A percentile compares a stretch with the other conserved stretches of the same genome.
Evolutionary conservation across 805 yeast genomes (phyloP).

Genomic region (Hanseniaspora meyeri): DNA sequence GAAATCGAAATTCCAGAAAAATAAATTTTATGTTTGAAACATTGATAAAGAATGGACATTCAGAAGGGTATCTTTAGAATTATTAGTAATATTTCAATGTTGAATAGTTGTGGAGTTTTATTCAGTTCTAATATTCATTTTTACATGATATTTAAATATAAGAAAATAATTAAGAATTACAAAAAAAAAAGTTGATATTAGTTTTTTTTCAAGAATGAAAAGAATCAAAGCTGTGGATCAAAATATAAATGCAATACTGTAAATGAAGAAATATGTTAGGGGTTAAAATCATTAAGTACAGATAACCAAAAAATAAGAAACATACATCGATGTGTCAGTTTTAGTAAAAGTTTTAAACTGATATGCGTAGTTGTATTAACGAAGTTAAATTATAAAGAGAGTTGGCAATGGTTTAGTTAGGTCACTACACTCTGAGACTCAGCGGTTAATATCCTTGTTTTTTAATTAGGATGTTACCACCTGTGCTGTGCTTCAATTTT

Average conservation of each 20-base stretch:
- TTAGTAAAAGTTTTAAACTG: background rate
- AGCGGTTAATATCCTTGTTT: constrained; percentile 25
- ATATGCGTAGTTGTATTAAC: background rate
- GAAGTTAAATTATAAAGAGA: background rate
- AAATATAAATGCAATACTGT: background rate
- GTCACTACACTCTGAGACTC: constrained; percentile 93
- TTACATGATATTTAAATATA: constrained; percentile 10
- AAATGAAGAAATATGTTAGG: too few species aligned
- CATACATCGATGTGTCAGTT: background rate
- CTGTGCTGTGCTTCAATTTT: constrained; percentile 72
- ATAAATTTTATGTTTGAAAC: constrained; percentile 22
- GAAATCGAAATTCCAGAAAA: constrained; percentile 60
- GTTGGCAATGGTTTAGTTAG: constrained; percentile 28
- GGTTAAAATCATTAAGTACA: background rate
- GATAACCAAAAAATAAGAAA: background rate
- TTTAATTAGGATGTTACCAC: constrained; percentile 12
- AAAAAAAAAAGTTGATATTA: background rate
- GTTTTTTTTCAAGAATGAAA: background rate
- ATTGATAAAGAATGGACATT: constrained; percentile 15
- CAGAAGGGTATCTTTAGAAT: too few species aligned
- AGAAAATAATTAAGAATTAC: constrained; percentile 10
- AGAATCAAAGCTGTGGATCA: background rate
- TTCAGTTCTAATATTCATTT: background rate
- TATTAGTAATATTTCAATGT: background rate
- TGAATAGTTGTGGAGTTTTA: background rate